Percentiles rank a stretch among this genome's conserved stretches.
These are phyloP conservation scores for Saccharomyces hybrid DNA, from an alignment of 1,139 yeast species.

Conservation along the genomic window DNA sequence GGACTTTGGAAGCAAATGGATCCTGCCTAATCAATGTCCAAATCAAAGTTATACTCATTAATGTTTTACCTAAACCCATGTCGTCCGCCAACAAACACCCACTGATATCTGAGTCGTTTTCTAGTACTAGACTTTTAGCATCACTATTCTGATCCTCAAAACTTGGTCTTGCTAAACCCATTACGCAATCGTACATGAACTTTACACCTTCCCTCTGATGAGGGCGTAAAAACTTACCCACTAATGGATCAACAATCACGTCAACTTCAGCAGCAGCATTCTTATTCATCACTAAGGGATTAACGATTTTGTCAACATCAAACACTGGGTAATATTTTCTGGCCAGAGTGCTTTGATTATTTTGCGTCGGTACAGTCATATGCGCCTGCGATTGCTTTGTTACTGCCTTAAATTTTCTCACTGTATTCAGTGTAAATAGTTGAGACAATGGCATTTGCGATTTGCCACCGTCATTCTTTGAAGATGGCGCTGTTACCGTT, in stretches of 20 bases:
- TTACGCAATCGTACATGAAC: conserved; percentile 74
- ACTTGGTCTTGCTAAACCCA: conserved; percentile 47
- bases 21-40: conserved; percentile 80
- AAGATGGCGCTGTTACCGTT: not conserved
- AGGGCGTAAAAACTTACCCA: conserved; percentile 54
- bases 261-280: conserved; percentile 36
- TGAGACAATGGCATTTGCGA: conserved; percentile 10
- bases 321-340: conserved; percentile 34
- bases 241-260: conserved; percentile 63
- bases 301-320: conserved; percentile 35
- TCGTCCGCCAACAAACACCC: conserved; percentile 93
- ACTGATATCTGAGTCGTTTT: conserved; percentile 38
- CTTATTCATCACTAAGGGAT: conserved; percentile 43
- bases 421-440: conserved; percentile 9
- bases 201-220: conserved; percentile 82
- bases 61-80: conserved; percentile 93
- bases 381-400: conserved; percentile 7
- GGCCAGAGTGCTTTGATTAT: not conserved
- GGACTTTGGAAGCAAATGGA: conserved; percentile 34
- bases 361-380: conserved; percentile 3
- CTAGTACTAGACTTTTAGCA: conserved; percentile 12
- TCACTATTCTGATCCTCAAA: conserved; percentile 13
- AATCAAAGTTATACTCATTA: conserved; percentile 73
- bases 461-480: not conserved
- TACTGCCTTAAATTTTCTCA: conserved; percentile 16